Percentiles rank a stretch among this genome's conserved stretches.
Evolutionary conservation across 768 basidiomycete genomes (phyloP).

Genomic region (Boletus subparvulus): DNA sequence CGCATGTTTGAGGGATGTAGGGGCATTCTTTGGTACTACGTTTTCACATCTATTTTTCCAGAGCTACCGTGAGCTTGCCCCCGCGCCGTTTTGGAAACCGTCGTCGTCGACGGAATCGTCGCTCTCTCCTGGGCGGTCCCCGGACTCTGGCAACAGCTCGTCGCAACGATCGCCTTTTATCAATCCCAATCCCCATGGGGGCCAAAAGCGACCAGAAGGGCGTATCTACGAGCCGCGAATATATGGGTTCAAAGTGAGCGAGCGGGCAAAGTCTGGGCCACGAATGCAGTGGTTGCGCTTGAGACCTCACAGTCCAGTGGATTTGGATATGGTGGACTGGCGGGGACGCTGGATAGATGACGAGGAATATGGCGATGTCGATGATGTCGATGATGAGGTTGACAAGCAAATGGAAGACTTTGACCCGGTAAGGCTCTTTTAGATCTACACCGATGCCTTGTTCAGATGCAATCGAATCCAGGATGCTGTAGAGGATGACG

Average conservation of each 20-base stretch:
- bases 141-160: conserved; percentile 48
- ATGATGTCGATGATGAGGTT: conserved; percentile 47
- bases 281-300: conserved; percentile 96
- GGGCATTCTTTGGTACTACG: conserved; percentile 99
- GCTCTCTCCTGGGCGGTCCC: conserved; percentile 57
- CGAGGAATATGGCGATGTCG: conserved; percentile 71
- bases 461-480: conserved; percentile 25
- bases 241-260: conserved; percentile 97
- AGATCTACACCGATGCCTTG: background rate
- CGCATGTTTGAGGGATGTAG: conserved; percentile 42
- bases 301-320: conserved; percentile 75
- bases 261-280: conserved; percentile 91
- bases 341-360: conserved; percentile 85
- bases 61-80: conserved; percentile 92
- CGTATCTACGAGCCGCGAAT: conserved; percentile 89
- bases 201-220: conserved; percentile 84
- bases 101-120: conserved; percentile 49
- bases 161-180: conserved; percentile 59
- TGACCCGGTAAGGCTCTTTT: conserved; percentile 57
- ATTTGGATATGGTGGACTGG: conserved; percentile 88
- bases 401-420: conserved; percentile 86
- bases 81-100: conserved; percentile 90
- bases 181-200: conserved; percentile 87
- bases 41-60: conserved; percentile 98
- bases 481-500: conserved; percentile 58